Conservation (phyloP, 148 eudicot species). For the Nepenthes mirabilis region DNA sequence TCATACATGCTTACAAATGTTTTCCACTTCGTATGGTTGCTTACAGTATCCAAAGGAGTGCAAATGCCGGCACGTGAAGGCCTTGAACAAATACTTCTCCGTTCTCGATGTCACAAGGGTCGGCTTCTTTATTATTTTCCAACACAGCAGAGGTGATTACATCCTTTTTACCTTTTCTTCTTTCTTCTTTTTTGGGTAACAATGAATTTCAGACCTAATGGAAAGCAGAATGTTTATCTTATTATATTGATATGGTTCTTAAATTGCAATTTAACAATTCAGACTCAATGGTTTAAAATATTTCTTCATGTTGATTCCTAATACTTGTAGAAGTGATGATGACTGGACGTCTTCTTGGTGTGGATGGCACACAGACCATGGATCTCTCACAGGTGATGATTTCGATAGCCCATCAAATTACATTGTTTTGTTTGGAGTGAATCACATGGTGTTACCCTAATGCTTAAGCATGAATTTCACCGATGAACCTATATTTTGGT, state of each 20-base stretch:
- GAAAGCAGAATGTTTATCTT: no score
- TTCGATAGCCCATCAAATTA: background rate
- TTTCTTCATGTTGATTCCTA: constrained; percentile 19
- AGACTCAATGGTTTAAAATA: background rate
- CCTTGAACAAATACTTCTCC: constrained; percentile 52
- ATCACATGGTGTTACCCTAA: no score
- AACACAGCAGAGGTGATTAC: constrained; percentile 38
- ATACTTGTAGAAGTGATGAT: constrained; percentile 24
- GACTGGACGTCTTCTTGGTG: constrained; percentile 86
- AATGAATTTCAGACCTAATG: background rate
- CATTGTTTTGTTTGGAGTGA: no score
- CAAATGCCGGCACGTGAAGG: constrained; percentile 33
- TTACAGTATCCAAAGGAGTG: constrained; percentile 49
- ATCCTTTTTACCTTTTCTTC: background rate
- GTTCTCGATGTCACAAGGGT: constrained; percentile 94
- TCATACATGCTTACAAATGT: background rate
- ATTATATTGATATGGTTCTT: no score
- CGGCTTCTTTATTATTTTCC: constrained; percentile 93
- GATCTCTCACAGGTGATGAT: constrained; percentile 76
- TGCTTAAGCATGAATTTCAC: no score
- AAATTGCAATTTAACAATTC: background rate
- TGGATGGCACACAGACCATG: constrained; percentile 99
- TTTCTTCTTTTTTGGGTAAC: background rate
- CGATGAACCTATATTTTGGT: background rate
- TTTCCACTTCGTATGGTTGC: background rate